Evolutionary conservation across 2,329 filamentous ascomycete genomes (phyloP).

Genomic region (Colletotrichum sublineola): DNA sequence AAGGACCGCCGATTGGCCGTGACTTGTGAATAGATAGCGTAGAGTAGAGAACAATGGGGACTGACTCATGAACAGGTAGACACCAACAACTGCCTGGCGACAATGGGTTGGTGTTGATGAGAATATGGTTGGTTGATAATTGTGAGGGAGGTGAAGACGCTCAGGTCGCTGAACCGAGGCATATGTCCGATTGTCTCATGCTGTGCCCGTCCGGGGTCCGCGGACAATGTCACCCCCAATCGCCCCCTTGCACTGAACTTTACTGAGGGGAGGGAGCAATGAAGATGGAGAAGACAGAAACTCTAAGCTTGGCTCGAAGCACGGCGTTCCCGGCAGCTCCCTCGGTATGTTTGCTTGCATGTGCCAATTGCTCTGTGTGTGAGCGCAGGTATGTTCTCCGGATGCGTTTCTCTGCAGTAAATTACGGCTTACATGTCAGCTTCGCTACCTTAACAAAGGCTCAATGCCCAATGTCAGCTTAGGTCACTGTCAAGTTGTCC

Average conservation of each 20-base stretch:
- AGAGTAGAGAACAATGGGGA: not conserved
- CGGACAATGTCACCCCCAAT: constrained; percentile 26
- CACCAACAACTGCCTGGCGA: not conserved
- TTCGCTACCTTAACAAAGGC: not conserved
- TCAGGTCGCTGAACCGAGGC: constrained; percentile 30
- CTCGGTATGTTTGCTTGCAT: not conserved
- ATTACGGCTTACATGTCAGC: constrained; percentile 3
- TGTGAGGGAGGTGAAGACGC: not conserved
- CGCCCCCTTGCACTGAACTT: too few species aligned
- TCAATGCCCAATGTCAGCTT: not conserved
- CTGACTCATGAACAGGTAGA: not conserved
- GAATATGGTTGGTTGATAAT: not conserved
- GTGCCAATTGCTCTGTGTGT: not conserved
- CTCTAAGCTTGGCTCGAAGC: constrained; percentile 27
- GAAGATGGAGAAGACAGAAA: constrained; percentile 6
- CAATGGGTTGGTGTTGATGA: not conserved
- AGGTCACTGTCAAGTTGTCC: not conserved
- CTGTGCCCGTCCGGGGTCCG: constrained; percentile 11
- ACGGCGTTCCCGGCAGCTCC: constrained; percentile 5
- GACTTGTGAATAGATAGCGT: not conserved
- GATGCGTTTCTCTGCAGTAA: constrained; percentile 1
- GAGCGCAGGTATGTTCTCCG: not conserved
- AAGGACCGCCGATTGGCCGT: not conserved
- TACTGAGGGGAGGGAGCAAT: not conserved
- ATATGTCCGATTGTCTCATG: not conserved